These are phyloP conservation scores for Xylaria grammica DNA, from an alignment of 495 filamentous ascomycete species.

Conservation along the genomic window DNA sequence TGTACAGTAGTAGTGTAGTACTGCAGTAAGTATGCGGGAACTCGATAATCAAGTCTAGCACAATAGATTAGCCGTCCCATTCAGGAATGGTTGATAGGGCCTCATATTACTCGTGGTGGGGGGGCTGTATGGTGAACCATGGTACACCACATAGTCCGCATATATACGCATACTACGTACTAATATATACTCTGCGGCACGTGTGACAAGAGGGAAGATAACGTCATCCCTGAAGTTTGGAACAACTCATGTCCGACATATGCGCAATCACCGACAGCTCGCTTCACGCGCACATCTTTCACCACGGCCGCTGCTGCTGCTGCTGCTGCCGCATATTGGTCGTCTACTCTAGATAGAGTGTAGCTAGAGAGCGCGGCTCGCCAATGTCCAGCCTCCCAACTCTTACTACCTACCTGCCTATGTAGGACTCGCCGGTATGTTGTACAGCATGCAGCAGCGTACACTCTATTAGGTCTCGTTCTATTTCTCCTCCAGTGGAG, in stretches of 20 bases:
- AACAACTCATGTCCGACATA: conserved; percentile 14
- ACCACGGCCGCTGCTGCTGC: neutral
- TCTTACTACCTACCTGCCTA: neutral
- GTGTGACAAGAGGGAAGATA: conserved; percentile 1
- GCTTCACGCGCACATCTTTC: neutral
- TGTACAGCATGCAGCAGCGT: neutral
- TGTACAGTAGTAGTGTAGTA: too few relatives aligned
- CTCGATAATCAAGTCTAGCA: too few relatives aligned
- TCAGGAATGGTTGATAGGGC: too few relatives aligned
- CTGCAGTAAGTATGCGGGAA: too few relatives aligned
- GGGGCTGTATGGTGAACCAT: neutral
- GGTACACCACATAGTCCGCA: neutral
- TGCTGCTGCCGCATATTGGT: neutral
- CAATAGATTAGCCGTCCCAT: too few relatives aligned
- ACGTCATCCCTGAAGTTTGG: conserved; percentile 10
- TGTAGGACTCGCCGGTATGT: neutral
- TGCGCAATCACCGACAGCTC: conserved; percentile 17
- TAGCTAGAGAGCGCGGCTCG: neutral
- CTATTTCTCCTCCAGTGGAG: neutral
- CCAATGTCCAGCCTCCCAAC: neutral
- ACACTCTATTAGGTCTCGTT: neutral
- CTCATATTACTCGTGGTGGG: neutral
- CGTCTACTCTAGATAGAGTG: neutral
- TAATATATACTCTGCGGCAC: too few relatives aligned
- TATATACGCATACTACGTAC: too few relatives aligned